These are phyloP conservation scores for Alternaria incomplexa DNA, from an alignment of 2,329 filamentous ascomycete species.

Conservation along the genomic window DNA sequence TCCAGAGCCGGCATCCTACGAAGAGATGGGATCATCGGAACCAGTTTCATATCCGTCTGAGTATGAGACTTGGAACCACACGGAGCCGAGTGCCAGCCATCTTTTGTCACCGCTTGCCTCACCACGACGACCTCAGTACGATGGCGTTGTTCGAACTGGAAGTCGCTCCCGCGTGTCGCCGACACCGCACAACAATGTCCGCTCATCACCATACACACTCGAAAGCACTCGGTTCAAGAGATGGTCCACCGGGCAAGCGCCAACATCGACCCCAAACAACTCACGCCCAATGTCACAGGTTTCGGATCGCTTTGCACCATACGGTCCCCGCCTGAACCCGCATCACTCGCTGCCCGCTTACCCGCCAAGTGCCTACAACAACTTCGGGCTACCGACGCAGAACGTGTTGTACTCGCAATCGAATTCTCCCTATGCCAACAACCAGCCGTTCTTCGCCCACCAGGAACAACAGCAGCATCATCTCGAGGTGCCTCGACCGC, in stretches of 20 bases:
- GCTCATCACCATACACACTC: constrained; percentile 73
- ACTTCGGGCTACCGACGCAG: constrained; percentile 40
- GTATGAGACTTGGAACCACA: constrained; percentile 71
- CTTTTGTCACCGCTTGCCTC: constrained; percentile 76
- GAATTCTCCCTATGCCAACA: constrained; percentile 62
- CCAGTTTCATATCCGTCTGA: constrained; percentile 65
- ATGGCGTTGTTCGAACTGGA: constrained; percentile 53
- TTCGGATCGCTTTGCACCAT: constrained; percentile 67
- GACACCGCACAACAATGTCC: constrained; percentile 70
- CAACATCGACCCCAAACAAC: constrained; percentile 66
- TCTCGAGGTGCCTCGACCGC: constrained; percentile 62
- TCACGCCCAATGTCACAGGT: constrained; percentile 63
- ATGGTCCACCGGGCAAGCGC: constrained; percentile 71
- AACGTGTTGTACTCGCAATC: constrained; percentile 48
- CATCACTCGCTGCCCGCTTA: constrained; percentile 50
- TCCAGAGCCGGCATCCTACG: constrained; percentile 73
- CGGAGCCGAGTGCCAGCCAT: constrained; percentile 67
- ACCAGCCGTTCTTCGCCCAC: constrained; percentile 54
- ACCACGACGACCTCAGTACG: constrained; percentile 68
- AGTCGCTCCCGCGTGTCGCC: constrained; percentile 75
- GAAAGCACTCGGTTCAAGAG: constrained; percentile 72
- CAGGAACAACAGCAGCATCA: constrained; percentile 58
- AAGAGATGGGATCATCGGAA: constrained; percentile 74
- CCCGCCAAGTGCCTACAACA: constrained; percentile 38
- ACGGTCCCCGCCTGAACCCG: constrained; percentile 62